These are phyloP conservation scores for Neotropicomus parvogracilis DNA, from an alignment of 1,284 basidiomycete species.

Conservation along the genomic window DNA sequence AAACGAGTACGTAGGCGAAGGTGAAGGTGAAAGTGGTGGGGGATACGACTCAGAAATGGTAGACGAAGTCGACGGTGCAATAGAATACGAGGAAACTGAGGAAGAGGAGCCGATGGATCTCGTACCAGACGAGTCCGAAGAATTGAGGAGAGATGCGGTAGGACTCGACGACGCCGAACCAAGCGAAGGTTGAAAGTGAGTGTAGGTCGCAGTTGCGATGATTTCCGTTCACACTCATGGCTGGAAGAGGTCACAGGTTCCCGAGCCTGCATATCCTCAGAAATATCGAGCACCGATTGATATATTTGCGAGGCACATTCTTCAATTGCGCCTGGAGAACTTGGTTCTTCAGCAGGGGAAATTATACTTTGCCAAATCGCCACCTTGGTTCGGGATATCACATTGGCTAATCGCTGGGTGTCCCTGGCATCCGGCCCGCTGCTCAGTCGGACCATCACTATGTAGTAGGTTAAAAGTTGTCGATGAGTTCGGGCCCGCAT, in stretches of 20 bases:
- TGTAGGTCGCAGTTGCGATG: neutral
- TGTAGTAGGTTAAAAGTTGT: too few species aligned
- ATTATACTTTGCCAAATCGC: too few species aligned
- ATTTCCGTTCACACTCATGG: neutral
- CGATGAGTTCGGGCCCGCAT: too few species aligned
- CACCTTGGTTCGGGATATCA: too few species aligned
- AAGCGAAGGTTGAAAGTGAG: conserved; percentile 10
- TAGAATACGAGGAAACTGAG: conserved; percentile 33
- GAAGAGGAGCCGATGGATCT: conserved; percentile 32
- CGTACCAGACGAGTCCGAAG: conserved; percentile 37
- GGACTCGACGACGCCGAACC: conserved; percentile 27
- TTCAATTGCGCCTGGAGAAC: too few species aligned
- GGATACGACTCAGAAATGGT: conserved; percentile 29
- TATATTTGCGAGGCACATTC: neutral
- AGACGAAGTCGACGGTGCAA: conserved; percentile 32
- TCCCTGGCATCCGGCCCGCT: too few species aligned
- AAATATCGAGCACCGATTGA: neutral
- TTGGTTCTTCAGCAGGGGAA: too few species aligned
- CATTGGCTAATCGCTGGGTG: too few species aligned
- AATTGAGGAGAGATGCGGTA: conserved; percentile 29
- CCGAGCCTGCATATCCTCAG: neutral
- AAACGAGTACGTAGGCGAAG: conserved; percentile 28
- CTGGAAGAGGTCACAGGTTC: neutral
- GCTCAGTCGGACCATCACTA: too few species aligned
- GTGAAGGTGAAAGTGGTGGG: conserved; percentile 30